phyloP scores from a whole-genome alignment of 805 yeast genomes.

The Cyberlindnera lachancei region DNA sequence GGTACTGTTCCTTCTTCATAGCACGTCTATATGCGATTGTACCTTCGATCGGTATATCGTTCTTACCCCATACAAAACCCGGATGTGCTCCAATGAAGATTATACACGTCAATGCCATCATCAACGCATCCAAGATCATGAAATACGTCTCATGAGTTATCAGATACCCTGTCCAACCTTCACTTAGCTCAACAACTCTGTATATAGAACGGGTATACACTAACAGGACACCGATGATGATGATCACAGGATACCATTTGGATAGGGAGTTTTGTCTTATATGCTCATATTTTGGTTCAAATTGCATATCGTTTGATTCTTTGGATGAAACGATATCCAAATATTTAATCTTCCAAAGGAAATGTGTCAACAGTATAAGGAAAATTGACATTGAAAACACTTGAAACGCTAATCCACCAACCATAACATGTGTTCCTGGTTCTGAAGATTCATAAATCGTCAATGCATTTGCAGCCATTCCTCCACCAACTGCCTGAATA shows the following conservation, averaged over 20 bases:
- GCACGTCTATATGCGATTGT: slow-evolving; percentile 1
- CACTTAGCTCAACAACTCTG: slow-evolving; percentile 61
- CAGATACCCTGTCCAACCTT: slow-evolving; percentile 66
- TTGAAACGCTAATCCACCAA: slow-evolving; percentile 74
- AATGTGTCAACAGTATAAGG: slow-evolving; percentile 39
- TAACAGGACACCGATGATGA: slow-evolving; percentile 41
- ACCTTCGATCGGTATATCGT: slow-evolving; percentile 2
- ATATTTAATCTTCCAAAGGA: slow-evolving; percentile 34
- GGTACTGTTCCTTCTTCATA: slow-evolving; percentile 1
- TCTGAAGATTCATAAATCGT: slow-evolving; percentile 23
- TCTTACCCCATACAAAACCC: slow-evolving; percentile 38
- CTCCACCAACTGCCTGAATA: slow-evolving; percentile 76
- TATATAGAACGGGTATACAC: slow-evolving; percentile 64
- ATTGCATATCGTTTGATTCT: slow-evolving; percentile 23
- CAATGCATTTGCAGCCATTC: slow-evolving; percentile 36
- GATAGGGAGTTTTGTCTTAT: slow-evolving; percentile 32
- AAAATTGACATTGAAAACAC: slow-evolving; percentile 63
- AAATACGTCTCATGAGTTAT: slow-evolving; percentile 55
- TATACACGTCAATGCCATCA: slow-evolving; percentile 45
- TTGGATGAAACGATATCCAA: too few relatives aligned
- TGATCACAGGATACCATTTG: slow-evolving; percentile 34
- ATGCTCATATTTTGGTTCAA: slow-evolving; percentile 28
- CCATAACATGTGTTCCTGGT: slow-evolving; percentile 60
- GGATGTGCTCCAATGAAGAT: slow-evolving; percentile 55
- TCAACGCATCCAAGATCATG: slow-evolving; percentile 52